phyloP scores from a whole-genome alignment of 495 filamentous ascomycete genomes.

The Podospora pseudopauciseta region DNA sequence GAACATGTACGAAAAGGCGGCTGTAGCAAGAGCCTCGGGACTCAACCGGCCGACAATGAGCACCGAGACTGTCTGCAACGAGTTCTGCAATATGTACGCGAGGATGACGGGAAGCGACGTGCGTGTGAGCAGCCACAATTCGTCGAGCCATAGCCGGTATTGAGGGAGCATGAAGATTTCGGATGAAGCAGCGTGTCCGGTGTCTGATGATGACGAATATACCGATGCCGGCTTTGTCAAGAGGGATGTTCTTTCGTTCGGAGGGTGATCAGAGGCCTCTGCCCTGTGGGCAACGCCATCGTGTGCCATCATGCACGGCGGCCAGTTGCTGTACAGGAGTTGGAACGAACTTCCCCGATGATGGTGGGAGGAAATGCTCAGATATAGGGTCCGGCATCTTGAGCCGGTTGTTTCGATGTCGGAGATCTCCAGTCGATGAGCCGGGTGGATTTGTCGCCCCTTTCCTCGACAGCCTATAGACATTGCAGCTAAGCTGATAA shows the following conservation, averaged over 20 bases:
- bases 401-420: neutral
- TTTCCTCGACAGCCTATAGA: too few relatives aligned
- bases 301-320: neutral
- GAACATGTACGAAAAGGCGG: slow-evolving; percentile 90
- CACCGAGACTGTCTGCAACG: slow-evolving; percentile 79
- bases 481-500: neutral
- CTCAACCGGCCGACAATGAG: slow-evolving; percentile 75
- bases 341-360: neutral
- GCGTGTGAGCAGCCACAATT: slow-evolving; percentile 66
- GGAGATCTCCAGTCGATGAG: neutral
- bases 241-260: slow-evolving; percentile 5
- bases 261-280: neutral
- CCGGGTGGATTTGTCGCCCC: too few relatives aligned
- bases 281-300: neutral
- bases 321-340: neutral
- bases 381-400: neutral
- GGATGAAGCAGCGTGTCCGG: neutral
- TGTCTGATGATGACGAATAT: neutral
- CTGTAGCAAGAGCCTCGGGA: slow-evolving; percentile 75
- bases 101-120: slow-evolving; percentile 78
- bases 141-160: slow-evolving; percentile 43
- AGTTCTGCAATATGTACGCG: slow-evolving; percentile 86
- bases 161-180: neutral
- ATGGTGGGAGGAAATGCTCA: neutral
- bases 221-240: neutral